Percentiles rank a stretch among this genome's conserved stretches.
Evolutionary conservation across 768 basidiomycete genomes (phyloP).

Genomic region (Exsudoporus frostii): DNA sequence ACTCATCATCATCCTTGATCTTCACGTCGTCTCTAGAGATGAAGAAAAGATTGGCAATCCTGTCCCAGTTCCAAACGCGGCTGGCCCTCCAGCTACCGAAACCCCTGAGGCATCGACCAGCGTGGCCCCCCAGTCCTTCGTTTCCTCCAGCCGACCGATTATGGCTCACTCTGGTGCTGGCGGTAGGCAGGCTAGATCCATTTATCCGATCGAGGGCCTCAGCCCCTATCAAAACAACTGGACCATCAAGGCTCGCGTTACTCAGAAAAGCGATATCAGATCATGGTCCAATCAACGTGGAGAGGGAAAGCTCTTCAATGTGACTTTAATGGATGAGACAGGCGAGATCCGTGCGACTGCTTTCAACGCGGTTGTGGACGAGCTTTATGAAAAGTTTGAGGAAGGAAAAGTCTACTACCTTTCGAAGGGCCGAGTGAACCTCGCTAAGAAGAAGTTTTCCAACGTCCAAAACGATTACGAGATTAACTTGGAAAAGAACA

Average conservation of each 20-base stretch:
- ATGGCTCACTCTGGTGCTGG: conserved; percentile 11
- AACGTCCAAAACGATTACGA: conserved; percentile 92
- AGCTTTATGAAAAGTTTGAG: conserved; percentile 77
- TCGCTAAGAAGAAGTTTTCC: conserved; percentile 96
- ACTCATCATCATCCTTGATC: conserved; percentile 73
- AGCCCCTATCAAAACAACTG: conserved; percentile 98
- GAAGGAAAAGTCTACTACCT: conserved; percentile 93
- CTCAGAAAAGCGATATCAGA: conserved; percentile 83
- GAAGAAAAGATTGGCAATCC: conserved; percentile 78
- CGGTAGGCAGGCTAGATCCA: conserved; percentile 24
- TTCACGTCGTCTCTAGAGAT: conserved; percentile 52
- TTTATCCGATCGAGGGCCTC: conserved; percentile 89
- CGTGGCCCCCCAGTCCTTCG: conserved; percentile 26
- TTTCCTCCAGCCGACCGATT: conserved; percentile 19
- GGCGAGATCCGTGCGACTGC: conserved; percentile 89
- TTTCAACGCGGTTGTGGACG: conserved; percentile 84
- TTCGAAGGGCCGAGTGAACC: conserved; percentile 86
- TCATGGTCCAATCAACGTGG: conserved; percentile 88
- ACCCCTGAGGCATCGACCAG: conserved; percentile 30
- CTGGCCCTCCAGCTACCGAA: conserved; percentile 22
- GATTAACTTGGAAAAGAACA: conserved; percentile 76
- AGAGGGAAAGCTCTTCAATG: conserved; percentile 92
- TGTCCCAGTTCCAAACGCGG: conserved; percentile 35
- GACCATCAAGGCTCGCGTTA: conserved; percentile 95
- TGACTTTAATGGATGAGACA: conserved; percentile 92